A percentile compares a stretch with the other conserved stretches of the same genome.
Conservation (phyloP, 768 basidiomycete species). For the Collybia mongolica region DNA sequence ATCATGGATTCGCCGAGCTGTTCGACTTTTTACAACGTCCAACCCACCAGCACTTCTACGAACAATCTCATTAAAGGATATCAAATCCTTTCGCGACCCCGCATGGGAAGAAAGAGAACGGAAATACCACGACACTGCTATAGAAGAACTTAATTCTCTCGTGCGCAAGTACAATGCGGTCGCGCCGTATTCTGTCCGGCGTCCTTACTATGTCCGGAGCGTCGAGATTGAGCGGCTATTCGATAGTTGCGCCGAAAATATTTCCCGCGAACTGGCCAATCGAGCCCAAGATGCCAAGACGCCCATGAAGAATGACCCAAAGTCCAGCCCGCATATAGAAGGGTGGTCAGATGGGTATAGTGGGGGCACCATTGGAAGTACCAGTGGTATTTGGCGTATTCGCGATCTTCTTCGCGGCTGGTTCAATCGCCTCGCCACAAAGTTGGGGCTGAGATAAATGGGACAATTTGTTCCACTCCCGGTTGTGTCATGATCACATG, state of each 20-base stretch:
- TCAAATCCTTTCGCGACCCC: slow-evolving; percentile 51
- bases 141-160: slow-evolving; percentile 71
- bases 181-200: slow-evolving; percentile 77
- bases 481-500: background rate
- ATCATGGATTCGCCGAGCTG: slow-evolving; percentile 74
- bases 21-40: slow-evolving; percentile 55
- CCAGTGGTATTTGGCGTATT: background rate
- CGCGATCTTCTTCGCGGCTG: background rate
- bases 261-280: slow-evolving; percentile 39
- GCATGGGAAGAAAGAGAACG: slow-evolving; percentile 72
- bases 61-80: slow-evolving; percentile 30
- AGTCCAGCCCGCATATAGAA: background rate
- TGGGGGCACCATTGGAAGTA: background rate
- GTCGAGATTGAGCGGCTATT: slow-evolving; percentile 59
- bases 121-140: slow-evolving; percentile 64
- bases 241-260: slow-evolving; percentile 48
- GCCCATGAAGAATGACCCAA: background rate
- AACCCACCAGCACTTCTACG: slow-evolving; percentile 38
- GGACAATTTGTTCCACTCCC: background rate
- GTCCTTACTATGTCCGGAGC: slow-evolving; percentile 54
- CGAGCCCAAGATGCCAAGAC: slow-evolving; percentile 15
- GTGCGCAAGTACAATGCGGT: slow-evolving; percentile 79
- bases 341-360: background rate
- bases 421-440: background rate
- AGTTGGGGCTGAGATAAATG: background rate